Base-by-base conservation (phyloP, 768 basidiomycete species). In the Tricholoma sp. region DNA sequence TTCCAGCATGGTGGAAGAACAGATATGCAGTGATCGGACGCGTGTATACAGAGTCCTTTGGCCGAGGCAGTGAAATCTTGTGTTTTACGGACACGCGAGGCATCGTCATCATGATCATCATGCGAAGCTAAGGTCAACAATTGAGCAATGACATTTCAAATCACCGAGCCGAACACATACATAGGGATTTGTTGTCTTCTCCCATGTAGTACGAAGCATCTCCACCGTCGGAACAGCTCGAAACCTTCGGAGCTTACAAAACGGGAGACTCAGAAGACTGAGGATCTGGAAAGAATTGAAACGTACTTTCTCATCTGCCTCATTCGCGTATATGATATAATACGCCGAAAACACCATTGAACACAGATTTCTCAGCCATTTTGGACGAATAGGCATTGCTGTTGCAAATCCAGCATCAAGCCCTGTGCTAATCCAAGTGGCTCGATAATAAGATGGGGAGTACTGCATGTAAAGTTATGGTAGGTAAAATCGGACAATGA, bases 361-460 rank as follows among this genome's bases (percentile, higher is more conserved):
- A 52, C 86, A 88, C 5, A 97, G 72, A 68, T 99, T 93, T 61
- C 88, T 82, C 9, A 98, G 70, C 94, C 93, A 97, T 66, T 89
- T 92, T 3, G 92, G 91, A 12, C 88, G 84, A 55, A 99, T 91
- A 2, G 84, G 76, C 90, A 96, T 94, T 11, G 96, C 95, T 0
- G 94, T 94, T 0, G 94, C 94, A 66, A 98, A 98, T 1, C 95
- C 97, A 2, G 95, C 94, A 67, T 99, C 97, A n/a, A 98, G 76
- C 1, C 94, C 95, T 0, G 91, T 96, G 50, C 73, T 83, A 56
- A 99, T 86, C 89, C 94, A 99, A 52, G 95, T 96, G 7, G 94
- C 96, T 24, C 97, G 88, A 73, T 95, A 96, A 71, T 94, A 97
- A 2, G 91, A 89, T 0, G 91, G 82, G 3, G 93, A 90, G 67